These are phyloP conservation scores for Populus hybrid DNA, from an alignment of 441 rosid genomes.

Conservation along the genomic window DNA sequence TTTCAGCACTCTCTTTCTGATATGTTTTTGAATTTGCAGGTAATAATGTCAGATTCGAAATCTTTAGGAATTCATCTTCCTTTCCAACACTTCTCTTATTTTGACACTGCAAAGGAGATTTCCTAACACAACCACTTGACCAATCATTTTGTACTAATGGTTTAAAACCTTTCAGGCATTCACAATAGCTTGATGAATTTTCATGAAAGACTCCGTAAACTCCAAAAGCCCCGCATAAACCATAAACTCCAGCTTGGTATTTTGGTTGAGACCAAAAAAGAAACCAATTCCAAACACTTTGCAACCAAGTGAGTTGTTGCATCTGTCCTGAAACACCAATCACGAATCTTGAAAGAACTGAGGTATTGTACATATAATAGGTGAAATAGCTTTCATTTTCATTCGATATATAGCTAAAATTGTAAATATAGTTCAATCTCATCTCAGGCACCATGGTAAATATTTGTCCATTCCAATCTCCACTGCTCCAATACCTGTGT, in stretches of 20 bases:
- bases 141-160: not conserved
- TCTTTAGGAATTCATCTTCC: not conserved
- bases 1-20: not conserved
- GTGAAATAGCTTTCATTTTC: not conserved
- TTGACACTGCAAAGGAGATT: not conserved
- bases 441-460: not conserved
- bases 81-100: fast-evolving
- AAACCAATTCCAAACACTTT: fast-evolving
- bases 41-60: not conserved
- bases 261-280: not conserved
- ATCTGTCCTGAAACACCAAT: not conserved
- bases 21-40: not conserved
- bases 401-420: not conserved
- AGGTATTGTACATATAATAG: not conserved
- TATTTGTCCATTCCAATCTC: not conserved
- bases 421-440: not conserved
- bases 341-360: not conserved
- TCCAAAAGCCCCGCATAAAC: not conserved
- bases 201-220: not conserved
- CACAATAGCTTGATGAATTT: not conserved
- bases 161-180: not conserved
- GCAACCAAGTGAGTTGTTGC: fast-evolving
- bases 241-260: not conserved
- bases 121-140: not conserved
- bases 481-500: not conserved